These are phyloP conservation scores for Gliomastix tumulicola DNA, from an alignment of 2,329 filamentous ascomycete genomes.

Conservation along the genomic window DNA sequence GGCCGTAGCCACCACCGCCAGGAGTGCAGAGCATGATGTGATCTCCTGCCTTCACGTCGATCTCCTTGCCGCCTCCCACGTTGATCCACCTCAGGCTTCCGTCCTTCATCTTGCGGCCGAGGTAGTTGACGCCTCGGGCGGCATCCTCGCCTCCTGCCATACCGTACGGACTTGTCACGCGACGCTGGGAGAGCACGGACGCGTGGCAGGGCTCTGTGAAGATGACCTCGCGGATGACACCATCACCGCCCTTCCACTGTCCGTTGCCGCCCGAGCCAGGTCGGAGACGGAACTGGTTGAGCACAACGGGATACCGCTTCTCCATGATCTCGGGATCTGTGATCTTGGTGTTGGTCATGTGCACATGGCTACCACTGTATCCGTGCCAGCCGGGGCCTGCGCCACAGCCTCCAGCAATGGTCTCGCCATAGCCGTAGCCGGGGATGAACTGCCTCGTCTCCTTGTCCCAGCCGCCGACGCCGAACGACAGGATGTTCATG, in stretches of 20 bases:
- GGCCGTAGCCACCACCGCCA: constrained; percentile 6
- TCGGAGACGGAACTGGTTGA: background rate
- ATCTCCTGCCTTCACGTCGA: constrained; percentile 8
- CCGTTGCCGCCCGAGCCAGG: constrained; percentile 1
- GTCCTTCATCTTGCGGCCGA: constrained; percentile 34
- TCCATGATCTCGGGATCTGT: constrained; percentile 37
- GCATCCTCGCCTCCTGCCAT: constrained; percentile 63
- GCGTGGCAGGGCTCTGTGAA: constrained; percentile 69
- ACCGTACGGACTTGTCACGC: constrained; percentile 69
- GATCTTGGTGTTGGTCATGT: constrained; percentile 80
- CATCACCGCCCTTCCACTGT: constrained; percentile 63
- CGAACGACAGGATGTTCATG: constrained; percentile 81
- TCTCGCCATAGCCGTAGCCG: constrained; percentile 81
- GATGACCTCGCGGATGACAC: constrained; percentile 70
- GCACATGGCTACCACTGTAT: constrained; percentile 66
- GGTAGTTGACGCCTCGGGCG: constrained; percentile 37
- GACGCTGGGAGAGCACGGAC: constrained; percentile 65
- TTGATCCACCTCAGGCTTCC: constrained; percentile 45
- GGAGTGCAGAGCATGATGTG: constrained; percentile 9
- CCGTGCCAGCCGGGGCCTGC: constrained; percentile 67
- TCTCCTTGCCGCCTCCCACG: constrained; percentile 14
- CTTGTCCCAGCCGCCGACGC: constrained; percentile 65
- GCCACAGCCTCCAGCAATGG: constrained; percentile 67
- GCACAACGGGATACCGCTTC: constrained; percentile 10
- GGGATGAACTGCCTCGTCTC: constrained; percentile 32